Evolutionary conservation across 441 rosid species (phyloP).

Genomic region (Arabidopsis lyrata): DNA sequence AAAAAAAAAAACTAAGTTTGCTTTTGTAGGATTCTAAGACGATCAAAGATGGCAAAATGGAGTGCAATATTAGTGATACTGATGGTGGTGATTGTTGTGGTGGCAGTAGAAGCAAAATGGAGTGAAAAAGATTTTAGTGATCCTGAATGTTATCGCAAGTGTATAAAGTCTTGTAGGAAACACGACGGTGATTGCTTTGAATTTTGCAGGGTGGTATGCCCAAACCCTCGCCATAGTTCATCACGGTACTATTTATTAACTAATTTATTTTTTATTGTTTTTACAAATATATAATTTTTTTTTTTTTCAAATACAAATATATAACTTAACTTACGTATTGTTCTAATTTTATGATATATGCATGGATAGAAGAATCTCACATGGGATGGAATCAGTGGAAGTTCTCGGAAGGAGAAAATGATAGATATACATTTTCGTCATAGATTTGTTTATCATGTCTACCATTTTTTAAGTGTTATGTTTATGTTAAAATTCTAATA

Average conservation of each 20-base stretch:
- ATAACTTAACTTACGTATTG: background rate
- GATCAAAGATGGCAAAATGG: conserved; percentile 29
- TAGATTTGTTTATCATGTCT: background rate
- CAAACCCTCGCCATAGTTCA: conserved; percentile 31
- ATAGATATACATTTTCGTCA: background rate
- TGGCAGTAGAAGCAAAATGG: background rate
- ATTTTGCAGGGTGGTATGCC: conserved; percentile 32
- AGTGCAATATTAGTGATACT: conserved; percentile 10
- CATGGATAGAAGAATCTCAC: conserved; percentile 5
- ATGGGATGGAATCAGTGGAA: background rate
- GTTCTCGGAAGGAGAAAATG: background rate
- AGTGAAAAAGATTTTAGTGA: background rate
- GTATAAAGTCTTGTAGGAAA: background rate
- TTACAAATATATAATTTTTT: background rate
- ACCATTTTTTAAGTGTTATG: background rate
- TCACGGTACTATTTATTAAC: background rate
- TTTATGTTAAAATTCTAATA: background rate
- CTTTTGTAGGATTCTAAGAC: background rate
- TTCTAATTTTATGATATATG: background rate
- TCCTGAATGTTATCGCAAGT: background rate
- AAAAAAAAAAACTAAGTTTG: background rate
- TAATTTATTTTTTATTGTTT: too few relatives aligned
- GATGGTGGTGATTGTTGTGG: conserved; percentile 15
- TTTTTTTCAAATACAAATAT: too few relatives aligned
- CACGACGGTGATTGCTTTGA: conserved; percentile 20